Evolutionary conservation across 2,329 filamentous ascomycete species (phyloP).

Genomic region (Fusarium caatingaense): DNA sequence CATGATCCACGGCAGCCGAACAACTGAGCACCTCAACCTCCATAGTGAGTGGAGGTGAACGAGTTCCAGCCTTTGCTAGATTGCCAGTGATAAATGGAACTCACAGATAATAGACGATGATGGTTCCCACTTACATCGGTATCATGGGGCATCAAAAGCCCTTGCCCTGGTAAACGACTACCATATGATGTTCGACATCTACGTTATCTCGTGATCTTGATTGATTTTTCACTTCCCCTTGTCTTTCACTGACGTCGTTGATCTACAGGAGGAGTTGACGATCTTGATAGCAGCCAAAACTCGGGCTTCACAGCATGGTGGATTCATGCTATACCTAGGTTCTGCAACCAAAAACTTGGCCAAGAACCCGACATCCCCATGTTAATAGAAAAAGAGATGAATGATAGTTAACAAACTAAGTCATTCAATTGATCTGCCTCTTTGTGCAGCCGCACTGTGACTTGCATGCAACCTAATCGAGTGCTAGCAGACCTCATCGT

Average conservation of each 20-base stretch:
- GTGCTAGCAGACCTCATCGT: conserved; percentile 21
- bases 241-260: conserved; percentile 30
- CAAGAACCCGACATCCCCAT: conserved; percentile 11
- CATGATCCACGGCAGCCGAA: conserved; percentile 28
- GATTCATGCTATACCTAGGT: background rate
- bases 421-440: background rate
- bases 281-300: conserved; percentile 19
- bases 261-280: conserved; percentile 34
- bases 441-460: conserved; percentile 25
- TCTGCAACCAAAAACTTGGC: conserved; percentile 31
- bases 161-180: conserved; percentile 7
- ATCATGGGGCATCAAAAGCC: background rate
- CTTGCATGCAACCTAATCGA: conserved; percentile 9
- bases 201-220: conserved; percentile 6
- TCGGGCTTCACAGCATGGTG: conserved; percentile 30
- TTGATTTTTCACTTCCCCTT: conserved; percentile 2
- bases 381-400: background rate
- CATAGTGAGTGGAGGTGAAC: background rate
- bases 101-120: background rate
- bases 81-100: background rate
- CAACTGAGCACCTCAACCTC: background rate
- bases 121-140: background rate
- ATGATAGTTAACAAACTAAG: conserved; percentile 7
- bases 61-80: background rate
- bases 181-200: conserved; percentile 9